Conservation (phyloP, 306 rosid species). For the Purshia tridentata region DNA sequence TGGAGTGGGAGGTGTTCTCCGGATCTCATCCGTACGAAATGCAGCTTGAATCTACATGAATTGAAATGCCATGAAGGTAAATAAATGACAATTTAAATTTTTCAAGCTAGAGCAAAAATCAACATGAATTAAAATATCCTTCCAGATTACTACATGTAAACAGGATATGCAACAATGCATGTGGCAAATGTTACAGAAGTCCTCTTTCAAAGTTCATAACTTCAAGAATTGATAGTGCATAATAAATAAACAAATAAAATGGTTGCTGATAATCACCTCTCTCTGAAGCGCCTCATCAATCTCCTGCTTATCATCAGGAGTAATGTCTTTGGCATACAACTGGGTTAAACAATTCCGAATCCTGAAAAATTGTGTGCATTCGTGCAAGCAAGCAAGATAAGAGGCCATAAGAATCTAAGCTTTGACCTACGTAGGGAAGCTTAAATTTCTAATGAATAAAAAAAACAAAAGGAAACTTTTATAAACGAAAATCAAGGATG, state of each 20-base stretch:
- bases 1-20: slow-evolving; percentile 92
- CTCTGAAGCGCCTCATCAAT: slow-evolving; percentile 95
- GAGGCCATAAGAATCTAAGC: slow-evolving; percentile 3
- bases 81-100: slow-evolving; percentile 12
- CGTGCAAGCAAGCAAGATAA: background rate
- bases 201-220: background rate
- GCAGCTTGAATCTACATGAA: slow-evolving; percentile 91
- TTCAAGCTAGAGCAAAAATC: background rate
- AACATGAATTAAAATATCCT: background rate
- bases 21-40: slow-evolving; percentile 94
- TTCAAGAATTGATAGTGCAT: background rate
- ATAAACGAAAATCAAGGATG: background rate
- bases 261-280: slow-evolving; percentile 58
- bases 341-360: slow-evolving; percentile 77
- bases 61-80: slow-evolving; percentile 7
- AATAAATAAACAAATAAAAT: slow-evolving; percentile 15
- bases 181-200: background rate
- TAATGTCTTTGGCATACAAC: slow-evolving; percentile 81
- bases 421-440: background rate
- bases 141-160: background rate
- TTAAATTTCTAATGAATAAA: background rate
- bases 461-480: background rate
- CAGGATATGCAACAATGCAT: background rate
- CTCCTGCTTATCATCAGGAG: slow-evolving; percentile 99
- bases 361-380: slow-evolving; percentile 39